These are phyloP conservation scores for Ensete glaucum DNA, from an alignment of 176 grass and related monocot species.

Conservation along the genomic window DNA sequence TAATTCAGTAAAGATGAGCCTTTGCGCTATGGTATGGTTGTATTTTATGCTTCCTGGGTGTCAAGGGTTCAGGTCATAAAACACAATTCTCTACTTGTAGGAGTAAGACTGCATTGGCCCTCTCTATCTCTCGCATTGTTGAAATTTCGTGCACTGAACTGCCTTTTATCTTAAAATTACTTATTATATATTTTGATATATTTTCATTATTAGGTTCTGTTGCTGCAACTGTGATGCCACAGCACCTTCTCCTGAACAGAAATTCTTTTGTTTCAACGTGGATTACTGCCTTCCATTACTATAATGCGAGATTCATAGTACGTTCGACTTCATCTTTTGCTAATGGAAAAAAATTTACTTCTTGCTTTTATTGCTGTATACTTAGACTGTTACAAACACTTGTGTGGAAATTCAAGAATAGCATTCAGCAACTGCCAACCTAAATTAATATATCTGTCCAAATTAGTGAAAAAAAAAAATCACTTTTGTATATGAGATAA, in stretches of 20 bases:
- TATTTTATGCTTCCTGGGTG: too few relatives aligned
- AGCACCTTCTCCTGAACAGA: conserved; percentile 82
- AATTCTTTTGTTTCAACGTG: conserved; percentile 91
- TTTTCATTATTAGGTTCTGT: conserved; percentile 44
- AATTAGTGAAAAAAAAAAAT: background rate
- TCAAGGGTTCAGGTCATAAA: too few relatives aligned
- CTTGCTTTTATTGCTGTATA: background rate
- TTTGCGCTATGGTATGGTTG: too few relatives aligned
- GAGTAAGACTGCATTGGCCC: too few relatives aligned
- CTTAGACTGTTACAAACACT: too few relatives aligned
- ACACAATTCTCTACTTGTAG: too few relatives aligned
- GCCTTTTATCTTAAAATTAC: too few relatives aligned
- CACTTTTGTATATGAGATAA: background rate
- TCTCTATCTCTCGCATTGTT: too few relatives aligned
- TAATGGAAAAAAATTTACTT: background rate
- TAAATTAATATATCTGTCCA: background rate
- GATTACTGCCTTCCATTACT: conserved; percentile 82
- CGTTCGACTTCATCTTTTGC: conserved; percentile 15
- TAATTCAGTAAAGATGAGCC: background rate
- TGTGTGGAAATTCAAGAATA: too few relatives aligned
- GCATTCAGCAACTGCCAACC: background rate
- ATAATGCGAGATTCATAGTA: conserved; percentile 93
- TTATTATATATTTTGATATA: conserved; percentile 8
- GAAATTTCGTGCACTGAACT: too few relatives aligned
- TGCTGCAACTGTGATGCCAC: conserved; percentile 87